Evolutionary conservation across 352 stramenopile genomes (phyloP).

Genomic region (Globisporangium ultimum): DNA sequence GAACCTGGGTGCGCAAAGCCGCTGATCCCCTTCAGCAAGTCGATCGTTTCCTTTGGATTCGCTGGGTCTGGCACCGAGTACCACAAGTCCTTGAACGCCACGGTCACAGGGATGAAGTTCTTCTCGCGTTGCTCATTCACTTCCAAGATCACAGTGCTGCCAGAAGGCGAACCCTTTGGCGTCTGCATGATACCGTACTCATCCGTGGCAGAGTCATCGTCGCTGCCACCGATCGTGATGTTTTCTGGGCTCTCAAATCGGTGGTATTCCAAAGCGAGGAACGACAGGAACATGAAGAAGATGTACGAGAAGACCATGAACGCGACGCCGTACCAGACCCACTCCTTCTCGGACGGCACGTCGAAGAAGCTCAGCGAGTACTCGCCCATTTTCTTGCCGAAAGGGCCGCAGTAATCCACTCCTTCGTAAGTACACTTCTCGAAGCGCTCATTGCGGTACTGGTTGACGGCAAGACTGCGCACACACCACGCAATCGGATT

Average conservation of each 20-base stretch:
- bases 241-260: background rate
- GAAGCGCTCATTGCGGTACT: constrained; percentile 13
- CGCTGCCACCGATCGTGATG: constrained; percentile 23
- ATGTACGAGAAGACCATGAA: constrained; percentile 33
- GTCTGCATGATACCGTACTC: too few relatives aligned
- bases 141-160: too few relatives aligned
- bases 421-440: constrained; percentile 10
- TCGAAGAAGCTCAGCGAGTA: constrained; percentile 39
- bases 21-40: constrained; percentile 28
- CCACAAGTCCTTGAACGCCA: constrained; percentile 17
- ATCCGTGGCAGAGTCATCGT: too few relatives aligned
- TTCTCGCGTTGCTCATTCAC: too few relatives aligned
- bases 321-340: constrained; percentile 31
- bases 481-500: too few relatives aligned
- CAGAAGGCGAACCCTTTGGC: too few relatives aligned
- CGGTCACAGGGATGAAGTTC: constrained; percentile 1
- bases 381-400: constrained; percentile 29
- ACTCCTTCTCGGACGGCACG: constrained; percentile 20
- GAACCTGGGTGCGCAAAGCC: constrained; percentile 22
- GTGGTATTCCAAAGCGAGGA: background rate
- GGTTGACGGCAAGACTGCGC: constrained; percentile 16
- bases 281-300: background rate
- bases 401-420: constrained; percentile 12
- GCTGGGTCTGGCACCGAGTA: constrained; percentile 22
- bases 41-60: constrained; percentile 25